A percentile compares a stretch with the other conserved stretches of the same genome.
These are phyloP conservation scores for Pisolithus thermaeus DNA, from an alignment of 1,284 basidiomycete genomes.

Conservation along the genomic window DNA sequence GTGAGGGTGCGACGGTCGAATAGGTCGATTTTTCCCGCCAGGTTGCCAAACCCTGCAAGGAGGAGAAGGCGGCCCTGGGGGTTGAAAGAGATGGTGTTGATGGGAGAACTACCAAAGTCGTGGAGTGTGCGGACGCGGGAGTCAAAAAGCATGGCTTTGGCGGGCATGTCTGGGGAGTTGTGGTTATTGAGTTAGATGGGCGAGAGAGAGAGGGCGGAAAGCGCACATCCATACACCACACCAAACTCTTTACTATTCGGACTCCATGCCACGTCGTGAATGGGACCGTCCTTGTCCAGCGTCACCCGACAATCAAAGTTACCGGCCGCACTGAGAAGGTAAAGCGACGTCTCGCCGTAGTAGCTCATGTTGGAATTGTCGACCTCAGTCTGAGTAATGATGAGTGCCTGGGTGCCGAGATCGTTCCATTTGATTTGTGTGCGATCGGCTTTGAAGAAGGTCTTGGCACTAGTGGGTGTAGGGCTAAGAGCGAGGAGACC, in stretches of 20 bases:
- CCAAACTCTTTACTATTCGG: slow-evolving; percentile 97
- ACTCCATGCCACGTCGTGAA: slow-evolving; percentile 96
- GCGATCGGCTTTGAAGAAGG: slow-evolving; percentile 95
- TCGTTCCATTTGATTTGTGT: slow-evolving; percentile 96
- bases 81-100: slow-evolving; percentile 94
- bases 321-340: slow-evolving; percentile 91
- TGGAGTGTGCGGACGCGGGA: slow-evolving; percentile 84
- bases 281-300: slow-evolving; percentile 95
- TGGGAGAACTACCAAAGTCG: slow-evolving; percentile 86
- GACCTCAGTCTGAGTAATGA: slow-evolving; percentile 93
- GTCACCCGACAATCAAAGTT: slow-evolving; percentile 91
- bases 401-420: slow-evolving; percentile 80
- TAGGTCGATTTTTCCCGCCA: slow-evolving; percentile 90
- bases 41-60: slow-evolving; percentile 93
- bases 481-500: slow-evolving; percentile 58
- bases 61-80: slow-evolving; percentile 85
- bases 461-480: slow-evolving; percentile 74
- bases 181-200: not conserved
- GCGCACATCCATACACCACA: slow-evolving; percentile 91
- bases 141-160: slow-evolving; percentile 89
- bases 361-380: slow-evolving; percentile 97
- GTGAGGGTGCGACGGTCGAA: slow-evolving; percentile 84
- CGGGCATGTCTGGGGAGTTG: slow-evolving; percentile 76
- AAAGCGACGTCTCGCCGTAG: slow-evolving; percentile 96
- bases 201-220: slow-evolving; percentile 14